phyloP scores from a whole-genome alignment of 345 rosid genomes.

The Eucalyptus sp. region DNA sequence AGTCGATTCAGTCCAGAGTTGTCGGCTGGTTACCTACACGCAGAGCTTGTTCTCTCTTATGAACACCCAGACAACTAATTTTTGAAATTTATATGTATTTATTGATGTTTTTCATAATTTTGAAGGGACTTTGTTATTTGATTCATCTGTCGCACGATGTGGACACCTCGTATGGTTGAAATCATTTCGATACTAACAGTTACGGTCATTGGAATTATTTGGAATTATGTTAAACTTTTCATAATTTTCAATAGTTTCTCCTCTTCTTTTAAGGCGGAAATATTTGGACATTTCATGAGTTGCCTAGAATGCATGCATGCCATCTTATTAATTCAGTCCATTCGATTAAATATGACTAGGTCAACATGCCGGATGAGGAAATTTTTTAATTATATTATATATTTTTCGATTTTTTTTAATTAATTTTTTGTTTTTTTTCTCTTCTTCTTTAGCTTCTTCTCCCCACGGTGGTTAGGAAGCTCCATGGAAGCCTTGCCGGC shows the following conservation, averaged over 20 bases:
- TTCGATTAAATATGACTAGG: too few species aligned
- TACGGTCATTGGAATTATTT: not conserved
- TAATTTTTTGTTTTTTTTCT: too few species aligned
- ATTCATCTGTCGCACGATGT: not conserved
- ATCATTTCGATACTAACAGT: not conserved
- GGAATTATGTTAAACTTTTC: not conserved
- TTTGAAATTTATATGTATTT: not conserved
- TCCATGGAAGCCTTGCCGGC: too few species aligned
- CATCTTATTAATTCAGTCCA: not conserved
- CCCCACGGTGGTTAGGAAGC: too few species aligned
- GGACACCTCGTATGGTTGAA: not conserved
- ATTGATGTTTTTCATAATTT: not conserved
- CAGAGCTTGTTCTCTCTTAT: not conserved
- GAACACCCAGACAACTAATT: not conserved
- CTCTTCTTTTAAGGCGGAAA: not conserved
- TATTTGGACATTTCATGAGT: not conserved
- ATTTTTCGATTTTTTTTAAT: too few species aligned
- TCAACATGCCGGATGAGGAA: too few species aligned
- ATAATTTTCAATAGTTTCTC: too few species aligned
- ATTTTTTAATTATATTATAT: too few species aligned
- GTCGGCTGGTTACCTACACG: not conserved
- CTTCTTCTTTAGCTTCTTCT: too few species aligned
- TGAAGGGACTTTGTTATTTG: not conserved
- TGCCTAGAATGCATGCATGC: not conserved
- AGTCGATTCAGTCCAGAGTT: not conserved